Base-by-base conservation (phyloP, 805 yeast genomes). In the Kodamaea laetipori region DNA sequence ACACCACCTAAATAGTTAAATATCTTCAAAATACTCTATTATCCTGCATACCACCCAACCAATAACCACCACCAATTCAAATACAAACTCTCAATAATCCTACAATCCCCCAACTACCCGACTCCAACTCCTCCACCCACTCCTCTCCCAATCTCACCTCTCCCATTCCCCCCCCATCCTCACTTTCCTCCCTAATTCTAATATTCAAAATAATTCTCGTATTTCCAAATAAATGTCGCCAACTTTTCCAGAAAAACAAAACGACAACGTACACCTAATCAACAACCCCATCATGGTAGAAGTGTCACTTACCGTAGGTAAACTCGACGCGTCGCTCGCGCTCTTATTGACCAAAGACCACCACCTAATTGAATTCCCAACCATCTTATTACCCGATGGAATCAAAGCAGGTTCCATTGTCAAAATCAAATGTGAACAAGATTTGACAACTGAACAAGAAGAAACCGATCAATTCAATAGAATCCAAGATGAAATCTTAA, bases 311-410 rank as follows among this genome's bases (percentile, higher is more conserved):
- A 90, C 97, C 0, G 97, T 94, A 15, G 99, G 98, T 38, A 90
- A 90, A 68, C 74, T 92, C 35, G 99, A 94, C 61, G 96, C 97
- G 9, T 90, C 97, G 2, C 73, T 94, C 62, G 98, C 98, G 23
- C 73, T 94, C 37, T 73, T 94, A 35, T 77, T 95, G 28, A 92
- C 99, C 13, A 79, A 84, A 44, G 94, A 92, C 62, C 98, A 92
- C 63, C 96, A 90, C 60, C 74, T 92, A 48, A 90, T 94, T 51
- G 99, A 94, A 58, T 94, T 92, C 57, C 99, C 99, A n/a, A 89
- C 98, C 3, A 81, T 92, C 45, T 71, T 94, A 43, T 71, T 94
- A 36, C 99, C 99, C 6, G 86, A 84, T 53, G 90, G 92, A 30
- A 94, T 90, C 26, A 77, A 79, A 51, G 95, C 98, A 1, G 99